Conservation (phyloP, 495 filamentous ascomycete genomes). For the Penicillium desertorum region DNA sequence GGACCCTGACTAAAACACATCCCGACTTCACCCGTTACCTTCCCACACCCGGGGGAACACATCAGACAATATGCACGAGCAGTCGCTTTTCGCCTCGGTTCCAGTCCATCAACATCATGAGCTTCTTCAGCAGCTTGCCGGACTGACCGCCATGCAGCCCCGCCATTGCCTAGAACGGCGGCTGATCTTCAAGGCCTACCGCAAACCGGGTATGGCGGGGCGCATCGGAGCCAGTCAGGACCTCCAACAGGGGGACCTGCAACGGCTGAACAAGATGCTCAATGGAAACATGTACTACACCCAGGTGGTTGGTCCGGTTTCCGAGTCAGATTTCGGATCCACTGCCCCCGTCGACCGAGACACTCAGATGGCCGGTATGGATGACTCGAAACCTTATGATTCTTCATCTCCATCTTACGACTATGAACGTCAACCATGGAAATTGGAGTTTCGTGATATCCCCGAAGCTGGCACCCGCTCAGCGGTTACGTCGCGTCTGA, state of each 20-base stretch:
- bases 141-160: conserved; percentile 66
- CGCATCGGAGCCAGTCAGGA: conserved; percentile 48
- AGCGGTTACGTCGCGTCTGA: conserved; percentile 48
- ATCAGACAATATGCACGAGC: conserved; percentile 43
- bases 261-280: conserved; percentile 48
- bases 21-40: conserved; percentile 31
- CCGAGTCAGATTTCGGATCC: conserved; percentile 35
- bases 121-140: conserved; percentile 66
- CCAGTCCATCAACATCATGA: conserved; percentile 51
- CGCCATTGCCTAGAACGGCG: conserved; percentile 58
- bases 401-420: conserved; percentile 26
- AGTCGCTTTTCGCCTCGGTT: conserved; percentile 50
- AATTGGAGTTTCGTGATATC: conserved; percentile 54
- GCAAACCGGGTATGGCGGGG: conserved; percentile 41
- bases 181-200: conserved; percentile 64
- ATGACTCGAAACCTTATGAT: conserved; percentile 12
- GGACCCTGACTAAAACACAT: conserved; percentile 28
- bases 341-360: conserved; percentile 25
- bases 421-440: conserved; percentile 47
- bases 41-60: conserved; percentile 6
- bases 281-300: conserved; percentile 54
- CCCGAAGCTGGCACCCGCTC: conserved; percentile 51
- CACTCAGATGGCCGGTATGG: conserved; percentile 35
- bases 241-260: conserved; percentile 41
- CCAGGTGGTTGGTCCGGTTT: conserved; percentile 47